These are phyloP conservation scores for Kurtzmaniella quercitrusa DNA, from an alignment of 1,139 yeast species.

Conservation along the genomic window DNA sequence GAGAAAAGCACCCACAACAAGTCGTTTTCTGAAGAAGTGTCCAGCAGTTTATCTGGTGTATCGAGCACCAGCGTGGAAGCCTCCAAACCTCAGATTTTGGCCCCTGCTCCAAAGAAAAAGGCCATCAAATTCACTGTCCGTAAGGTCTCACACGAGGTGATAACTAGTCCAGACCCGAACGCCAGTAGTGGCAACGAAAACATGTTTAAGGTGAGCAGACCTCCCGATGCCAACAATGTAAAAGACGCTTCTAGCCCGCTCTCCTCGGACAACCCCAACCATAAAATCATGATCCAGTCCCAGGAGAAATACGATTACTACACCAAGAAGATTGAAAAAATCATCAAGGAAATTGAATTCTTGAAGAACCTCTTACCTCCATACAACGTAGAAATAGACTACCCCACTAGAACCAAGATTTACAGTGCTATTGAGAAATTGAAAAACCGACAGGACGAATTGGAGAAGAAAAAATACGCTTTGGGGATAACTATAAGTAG, in stretches of 20 bases:
- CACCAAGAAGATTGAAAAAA: conserved; percentile 29
- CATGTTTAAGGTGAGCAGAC: neutral
- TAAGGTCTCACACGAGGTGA: conserved; percentile 35
- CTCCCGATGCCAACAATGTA: neutral
- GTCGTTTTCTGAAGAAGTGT: neutral
- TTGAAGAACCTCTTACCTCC: conserved; percentile 42
- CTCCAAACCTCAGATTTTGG: neutral
- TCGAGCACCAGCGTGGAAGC: neutral
- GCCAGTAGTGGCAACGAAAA: neutral
- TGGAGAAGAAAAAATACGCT: conserved; percentile 39
- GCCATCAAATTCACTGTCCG: conserved; percentile 42
- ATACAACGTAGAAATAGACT: conserved; percentile 43
- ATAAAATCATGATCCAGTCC: conserved; percentile 10
- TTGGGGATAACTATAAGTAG: conserved; percentile 43
- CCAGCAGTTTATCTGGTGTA: neutral
- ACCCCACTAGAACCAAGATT: conserved; percentile 39
- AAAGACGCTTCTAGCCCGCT: conserved; percentile 4
- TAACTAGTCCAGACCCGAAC: conserved; percentile 13
- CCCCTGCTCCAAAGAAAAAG: conserved; percentile 14
- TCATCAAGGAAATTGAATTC: conserved; percentile 39
- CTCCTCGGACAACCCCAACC: conserved; percentile 3
- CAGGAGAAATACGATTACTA: conserved; percentile 38
- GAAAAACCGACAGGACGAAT: conserved; percentile 37
- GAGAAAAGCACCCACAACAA: conserved; percentile 11
- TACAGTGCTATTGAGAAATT: conserved; percentile 42